Conservation (phyloP, 2,329 filamentous ascomycete species). For the Penicillium thymicola region DNA sequence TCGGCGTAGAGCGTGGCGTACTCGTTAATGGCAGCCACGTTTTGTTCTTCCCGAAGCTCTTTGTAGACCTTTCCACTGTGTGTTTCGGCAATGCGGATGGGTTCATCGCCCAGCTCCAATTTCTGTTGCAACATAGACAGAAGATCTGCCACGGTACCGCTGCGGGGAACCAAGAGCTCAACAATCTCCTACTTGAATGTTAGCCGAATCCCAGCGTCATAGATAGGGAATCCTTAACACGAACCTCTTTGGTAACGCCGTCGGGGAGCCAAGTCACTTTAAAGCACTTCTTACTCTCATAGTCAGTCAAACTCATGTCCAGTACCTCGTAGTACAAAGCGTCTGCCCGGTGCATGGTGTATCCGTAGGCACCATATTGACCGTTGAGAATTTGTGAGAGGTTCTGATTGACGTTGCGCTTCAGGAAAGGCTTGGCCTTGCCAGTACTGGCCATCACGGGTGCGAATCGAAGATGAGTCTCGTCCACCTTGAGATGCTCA, state of each 20-base stretch:
- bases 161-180: constrained; percentile 85
- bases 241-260: constrained; percentile 84
- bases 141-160: constrained; percentile 74
- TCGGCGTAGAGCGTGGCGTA: constrained; percentile 81
- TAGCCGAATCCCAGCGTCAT: constrained; percentile 11
- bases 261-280: constrained; percentile 84
- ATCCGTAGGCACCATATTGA: constrained; percentile 67
- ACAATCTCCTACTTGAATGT: constrained; percentile 59
- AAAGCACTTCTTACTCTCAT: constrained; percentile 86
- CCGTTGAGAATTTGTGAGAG: constrained; percentile 75
- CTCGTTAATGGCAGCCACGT: constrained; percentile 79
- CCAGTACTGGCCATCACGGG: constrained; percentile 75
- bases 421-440: constrained; percentile 74
- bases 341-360: constrained; percentile 66
- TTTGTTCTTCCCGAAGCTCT: constrained; percentile 66
- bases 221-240: constrained; percentile 20
- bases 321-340: constrained; percentile 88
- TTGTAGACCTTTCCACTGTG: constrained; percentile 82
- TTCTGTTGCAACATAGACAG: constrained; percentile 75
- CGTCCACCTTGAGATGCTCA: constrained; percentile 69
- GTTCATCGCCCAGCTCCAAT: constrained; percentile 72
- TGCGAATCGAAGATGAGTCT: constrained; percentile 87
- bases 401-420: constrained; percentile 68
- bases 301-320: constrained; percentile 88
- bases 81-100: constrained; percentile 74